A percentile compares a stretch with the other conserved stretches of the same genome.
phyloP scores from a whole-genome alignment of 2,329 filamentous ascomycete species.

The Alternaria sp. region DNA sequence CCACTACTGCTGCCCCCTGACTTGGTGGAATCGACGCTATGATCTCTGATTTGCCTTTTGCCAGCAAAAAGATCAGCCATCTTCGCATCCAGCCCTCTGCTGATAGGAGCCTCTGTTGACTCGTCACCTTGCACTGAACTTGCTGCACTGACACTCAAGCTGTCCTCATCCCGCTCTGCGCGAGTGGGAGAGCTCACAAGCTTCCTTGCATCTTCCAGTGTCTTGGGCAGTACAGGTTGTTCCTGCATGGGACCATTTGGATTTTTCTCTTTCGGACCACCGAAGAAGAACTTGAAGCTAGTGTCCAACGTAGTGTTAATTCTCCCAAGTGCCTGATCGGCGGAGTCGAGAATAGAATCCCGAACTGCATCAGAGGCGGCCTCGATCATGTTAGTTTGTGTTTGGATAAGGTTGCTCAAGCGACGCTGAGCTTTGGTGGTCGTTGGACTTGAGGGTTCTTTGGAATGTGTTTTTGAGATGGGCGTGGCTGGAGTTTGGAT shows the following conservation, averaged over 20 bases:
- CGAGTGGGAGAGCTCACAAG: slow-evolving; percentile 78
- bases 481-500: slow-evolving; percentile 52
- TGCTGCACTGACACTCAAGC: slow-evolving; percentile 58
- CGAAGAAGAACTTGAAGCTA: slow-evolving; percentile 92
- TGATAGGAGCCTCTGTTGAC: slow-evolving; percentile 35
- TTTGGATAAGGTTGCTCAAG: slow-evolving; percentile 85
- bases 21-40: slow-evolving; percentile 76
- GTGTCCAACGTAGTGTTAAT: slow-evolving; percentile 90
- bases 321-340: slow-evolving; percentile 89
- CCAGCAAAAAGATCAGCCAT: slow-evolving; percentile 76
- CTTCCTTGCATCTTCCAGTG: slow-evolving; percentile 89
- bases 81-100: slow-evolving; percentile 61
- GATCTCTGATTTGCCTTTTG: slow-evolving; percentile 69
- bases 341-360: slow-evolving; percentile 73
- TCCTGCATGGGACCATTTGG: slow-evolving; percentile 44
- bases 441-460: slow-evolving; percentile 47
- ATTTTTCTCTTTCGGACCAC: slow-evolving; percentile 77
- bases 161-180: slow-evolving; percentile 60
- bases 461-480: slow-evolving; percentile 30
- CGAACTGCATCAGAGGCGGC: slow-evolving; percentile 82
- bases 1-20: slow-evolving; percentile 69
- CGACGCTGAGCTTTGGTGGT: slow-evolving; percentile 71
- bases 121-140: slow-evolving; percentile 61
- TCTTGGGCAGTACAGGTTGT: slow-evolving; percentile 74
- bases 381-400: slow-evolving; percentile 80